Percentiles rank a stretch among this genome's conserved stretches.
These are phyloP conservation scores for Penicillium brasilianum DNA, from an alignment of 2,329 filamentous ascomycete genomes.

Conservation along the genomic window DNA sequence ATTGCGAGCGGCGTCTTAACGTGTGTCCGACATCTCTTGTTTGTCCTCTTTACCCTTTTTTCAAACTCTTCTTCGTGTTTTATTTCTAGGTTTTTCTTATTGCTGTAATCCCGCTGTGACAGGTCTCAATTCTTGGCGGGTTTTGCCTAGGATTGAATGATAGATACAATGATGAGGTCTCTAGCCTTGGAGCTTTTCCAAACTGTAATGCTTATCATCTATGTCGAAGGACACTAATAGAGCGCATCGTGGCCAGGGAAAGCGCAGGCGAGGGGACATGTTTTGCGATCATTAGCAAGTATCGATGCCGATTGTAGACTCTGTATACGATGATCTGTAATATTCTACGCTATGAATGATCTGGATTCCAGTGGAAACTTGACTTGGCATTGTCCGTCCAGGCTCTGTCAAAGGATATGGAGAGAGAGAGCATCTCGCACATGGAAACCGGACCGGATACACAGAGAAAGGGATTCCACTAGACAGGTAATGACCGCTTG, in stretches of 20 bases:
- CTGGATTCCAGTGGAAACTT: slow-evolving; percentile 11
- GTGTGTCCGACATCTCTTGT: slow-evolving; percentile 31
- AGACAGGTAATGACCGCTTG: slow-evolving; percentile 29
- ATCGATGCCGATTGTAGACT: too few relatives aligned
- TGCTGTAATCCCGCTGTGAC: slow-evolving; percentile 28
- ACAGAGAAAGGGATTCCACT: slow-evolving; percentile 9
- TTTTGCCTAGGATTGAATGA: slow-evolving; percentile 22
- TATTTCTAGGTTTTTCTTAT: slow-evolving; percentile 15
- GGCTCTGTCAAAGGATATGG: slow-evolving; percentile 26
- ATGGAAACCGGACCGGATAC: slow-evolving; percentile 15
- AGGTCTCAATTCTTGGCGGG: slow-evolving; percentile 17
- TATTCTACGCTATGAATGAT: neutral
- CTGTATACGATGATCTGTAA: too few relatives aligned
- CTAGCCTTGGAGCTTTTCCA: slow-evolving; percentile 13
- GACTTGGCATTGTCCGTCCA: slow-evolving; percentile 26
- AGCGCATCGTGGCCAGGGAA: too few relatives aligned
- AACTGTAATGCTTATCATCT: neutral
- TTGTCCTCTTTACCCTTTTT: slow-evolving; percentile 13
- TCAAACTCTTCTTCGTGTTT: neutral
- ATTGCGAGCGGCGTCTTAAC: slow-evolving; percentile 38
- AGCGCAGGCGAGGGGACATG: too few relatives aligned
- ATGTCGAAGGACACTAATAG: neutral
- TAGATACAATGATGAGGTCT: slow-evolving; percentile 28
- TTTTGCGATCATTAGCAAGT: too few relatives aligned
- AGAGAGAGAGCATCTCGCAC: slow-evolving; percentile 16